Conservation (phyloP, 352 stramenopile species). For the Globisporangium spinosum region DNA sequence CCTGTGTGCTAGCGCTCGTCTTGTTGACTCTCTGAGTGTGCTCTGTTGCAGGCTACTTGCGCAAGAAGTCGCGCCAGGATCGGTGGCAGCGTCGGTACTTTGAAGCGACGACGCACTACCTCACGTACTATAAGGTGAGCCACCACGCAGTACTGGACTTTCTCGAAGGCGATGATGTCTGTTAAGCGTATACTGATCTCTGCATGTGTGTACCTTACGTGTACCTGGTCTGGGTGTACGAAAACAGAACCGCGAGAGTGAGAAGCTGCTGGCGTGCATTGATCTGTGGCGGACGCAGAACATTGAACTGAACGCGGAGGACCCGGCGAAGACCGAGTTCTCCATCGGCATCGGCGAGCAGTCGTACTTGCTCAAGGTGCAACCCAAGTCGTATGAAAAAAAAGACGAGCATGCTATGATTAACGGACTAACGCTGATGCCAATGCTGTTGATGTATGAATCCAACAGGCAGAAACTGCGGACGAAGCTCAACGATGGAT, state of each 20-base stretch:
- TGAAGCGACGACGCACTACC: constrained; percentile 96
- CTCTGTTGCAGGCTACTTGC: constrained; percentile 73
- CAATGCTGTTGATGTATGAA: background rate
- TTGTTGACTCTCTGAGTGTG: background rate
- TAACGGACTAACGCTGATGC: background rate
- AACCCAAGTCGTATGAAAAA: background rate
- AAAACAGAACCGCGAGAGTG: constrained; percentile 71
- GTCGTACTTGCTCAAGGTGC: constrained; percentile 79
- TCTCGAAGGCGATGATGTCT: background rate
- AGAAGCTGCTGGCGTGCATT: constrained; percentile 87
- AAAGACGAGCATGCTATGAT: background rate
- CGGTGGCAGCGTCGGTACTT: constrained; percentile 97
- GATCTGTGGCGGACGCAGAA: constrained; percentile 83
- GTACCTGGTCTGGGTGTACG: background rate
- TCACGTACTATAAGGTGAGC: constrained; percentile 97
- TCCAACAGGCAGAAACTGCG: constrained; percentile 50
- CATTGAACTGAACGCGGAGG: constrained; percentile 61
- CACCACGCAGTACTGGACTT: background rate
- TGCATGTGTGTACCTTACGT: background rate
- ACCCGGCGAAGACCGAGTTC: constrained; percentile 70
- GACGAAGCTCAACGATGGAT: constrained; percentile 63
- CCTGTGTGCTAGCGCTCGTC: background rate
- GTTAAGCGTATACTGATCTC: background rate
- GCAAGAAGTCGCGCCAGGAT: constrained; percentile 91
- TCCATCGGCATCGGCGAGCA: constrained; percentile 84